Evolutionary conservation across 1,139 yeast species (phyloP).

Genomic region (Yarrowia galli): DNA sequence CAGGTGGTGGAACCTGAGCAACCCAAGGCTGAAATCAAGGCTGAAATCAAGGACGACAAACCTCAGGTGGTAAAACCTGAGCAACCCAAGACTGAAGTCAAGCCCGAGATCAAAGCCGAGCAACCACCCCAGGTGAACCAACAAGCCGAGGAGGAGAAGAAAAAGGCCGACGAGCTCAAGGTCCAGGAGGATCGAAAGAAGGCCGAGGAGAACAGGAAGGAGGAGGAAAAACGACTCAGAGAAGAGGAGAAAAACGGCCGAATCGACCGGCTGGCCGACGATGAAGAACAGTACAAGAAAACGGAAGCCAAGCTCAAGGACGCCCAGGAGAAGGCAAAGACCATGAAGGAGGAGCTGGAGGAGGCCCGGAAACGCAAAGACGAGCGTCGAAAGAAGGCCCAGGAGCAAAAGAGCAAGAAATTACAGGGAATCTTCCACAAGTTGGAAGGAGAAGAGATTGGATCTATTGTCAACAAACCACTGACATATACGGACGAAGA

Average conservation of each 20-base stretch:
- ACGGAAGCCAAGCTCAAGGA: slow-evolving; percentile 28
- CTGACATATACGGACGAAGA: slow-evolving; percentile 16
- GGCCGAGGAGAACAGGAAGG: slow-evolving; percentile 24
- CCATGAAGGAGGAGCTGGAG: slow-evolving; percentile 32
- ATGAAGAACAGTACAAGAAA: slow-evolving; percentile 38
- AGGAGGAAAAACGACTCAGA: slow-evolving; percentile 32
- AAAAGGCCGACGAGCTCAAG: slow-evolving; percentile 5
- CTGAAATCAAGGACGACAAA: background rate
- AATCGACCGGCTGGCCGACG: slow-evolving; percentile 31
- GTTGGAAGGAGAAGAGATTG: slow-evolving; percentile 30
- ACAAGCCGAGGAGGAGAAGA: background rate
- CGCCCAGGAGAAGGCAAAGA: slow-evolving; percentile 17
- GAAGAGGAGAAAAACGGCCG: slow-evolving; percentile 38
- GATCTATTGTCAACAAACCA: slow-evolving; percentile 20
- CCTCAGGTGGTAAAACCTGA: background rate
- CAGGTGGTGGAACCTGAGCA: background rate
- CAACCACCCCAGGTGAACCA: background rate
- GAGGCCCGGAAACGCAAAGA: slow-evolving; percentile 19
- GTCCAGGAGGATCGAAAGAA: slow-evolving; percentile 29
- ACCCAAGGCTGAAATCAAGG: background rate
- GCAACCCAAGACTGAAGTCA: background rate
- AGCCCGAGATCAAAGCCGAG: background rate
- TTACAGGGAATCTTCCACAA: slow-evolving; percentile 30
- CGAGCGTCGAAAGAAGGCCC: slow-evolving; percentile 11
- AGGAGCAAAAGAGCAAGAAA: slow-evolving; percentile 32